Base-by-base conservation (phyloP, 495 filamentous ascomycete species). In the Penicillium longicatenatum region DNA sequence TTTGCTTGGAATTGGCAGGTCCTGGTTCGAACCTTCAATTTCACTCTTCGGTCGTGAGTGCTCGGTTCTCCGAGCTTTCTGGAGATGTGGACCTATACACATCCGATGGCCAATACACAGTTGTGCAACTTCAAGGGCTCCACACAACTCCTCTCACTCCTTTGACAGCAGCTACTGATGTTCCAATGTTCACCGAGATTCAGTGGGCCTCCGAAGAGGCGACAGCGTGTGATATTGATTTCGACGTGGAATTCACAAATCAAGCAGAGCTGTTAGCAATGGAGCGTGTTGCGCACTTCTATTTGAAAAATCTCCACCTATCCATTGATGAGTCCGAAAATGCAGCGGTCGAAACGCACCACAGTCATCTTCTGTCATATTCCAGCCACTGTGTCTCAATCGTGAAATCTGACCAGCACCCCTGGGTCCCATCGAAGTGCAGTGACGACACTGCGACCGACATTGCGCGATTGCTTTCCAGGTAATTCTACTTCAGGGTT, bases 381-480 rank as follows among this genome's bases (percentile, higher is more conserved):
- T 52, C 55, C 3, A 37, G 29, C 0, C 50, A 62, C 24, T 69
- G 61, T 33, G 31, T 49, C 6, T 48, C 54, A 1, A 45, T 50
- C 12, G 61, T 67, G 22, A 45, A 50, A 9, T 56, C 55, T 11
- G 63, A 54, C 3, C 41, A 39, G 1, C 62, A 70, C 19, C 61
- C 48, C 21, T 54, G 55, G 50, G 65, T 45, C 8, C 57, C 45
- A 24, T 26, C 55, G 0, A 68, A 74, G 52, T 80, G 74, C 71
- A 33, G 62, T 11, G 33, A 66, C 19, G 76, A 80, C 51, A 75
- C 67, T 0, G 45, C 53, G 11, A 65, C 64, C 3, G 58, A 68
- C 17, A 64, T 77, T 70, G 78, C 21, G 6, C 54, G 3, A 61
- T 75, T 49, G 65, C 71, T 54, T 60, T 66, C 14, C 71, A 74